These are phyloP conservation scores for Phaeosphaeria sp. DNA, from an alignment of 2,329 filamentous ascomycete species.

Conservation along the genomic window DNA sequence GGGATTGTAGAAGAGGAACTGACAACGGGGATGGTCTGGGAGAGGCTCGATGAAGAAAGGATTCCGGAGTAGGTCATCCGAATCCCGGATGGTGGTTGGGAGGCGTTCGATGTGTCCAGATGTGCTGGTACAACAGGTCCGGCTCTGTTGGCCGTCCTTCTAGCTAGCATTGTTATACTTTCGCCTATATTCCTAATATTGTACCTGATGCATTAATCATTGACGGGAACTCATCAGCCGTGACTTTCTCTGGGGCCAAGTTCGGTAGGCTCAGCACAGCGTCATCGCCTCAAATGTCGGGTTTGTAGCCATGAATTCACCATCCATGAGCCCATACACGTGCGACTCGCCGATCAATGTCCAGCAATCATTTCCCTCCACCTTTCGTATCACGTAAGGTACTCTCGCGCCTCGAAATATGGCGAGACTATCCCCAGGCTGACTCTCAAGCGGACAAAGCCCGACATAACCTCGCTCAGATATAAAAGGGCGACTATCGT, in stretches of 20 bases:
- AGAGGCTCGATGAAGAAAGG: not conserved
- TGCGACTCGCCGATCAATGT: conserved; percentile 15
- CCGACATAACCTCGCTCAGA: conserved; percentile 14
- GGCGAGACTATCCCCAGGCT: conserved; percentile 9
- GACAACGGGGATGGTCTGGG: not conserved
- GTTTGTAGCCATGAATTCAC: conserved; percentile 12
- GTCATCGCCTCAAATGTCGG: not conserved
- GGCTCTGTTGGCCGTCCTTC: not conserved
- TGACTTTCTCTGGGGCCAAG: too few species aligned
- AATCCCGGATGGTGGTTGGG: not conserved
- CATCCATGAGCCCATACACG: conserved; percentile 21
- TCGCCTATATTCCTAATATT: not conserved
- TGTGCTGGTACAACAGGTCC: too few species aligned
- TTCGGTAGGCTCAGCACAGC: not conserved
- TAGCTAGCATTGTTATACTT: not conserved
- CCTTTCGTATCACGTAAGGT: conserved; percentile 12
- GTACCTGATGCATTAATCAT: too few species aligned
- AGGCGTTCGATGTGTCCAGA: too few species aligned
- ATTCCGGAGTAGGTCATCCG: not conserved
- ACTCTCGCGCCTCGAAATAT: conserved; percentile 15
- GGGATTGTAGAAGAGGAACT: not conserved
- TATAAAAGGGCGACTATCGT: conserved; percentile 13
- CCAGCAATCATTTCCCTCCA: not conserved
- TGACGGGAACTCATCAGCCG: too few species aligned
- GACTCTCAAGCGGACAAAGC: conserved; percentile 5